These are phyloP conservation scores for Articulospora tetracladia DNA, from an alignment of 495 filamentous ascomycete species.

Conservation along the genomic window DNA sequence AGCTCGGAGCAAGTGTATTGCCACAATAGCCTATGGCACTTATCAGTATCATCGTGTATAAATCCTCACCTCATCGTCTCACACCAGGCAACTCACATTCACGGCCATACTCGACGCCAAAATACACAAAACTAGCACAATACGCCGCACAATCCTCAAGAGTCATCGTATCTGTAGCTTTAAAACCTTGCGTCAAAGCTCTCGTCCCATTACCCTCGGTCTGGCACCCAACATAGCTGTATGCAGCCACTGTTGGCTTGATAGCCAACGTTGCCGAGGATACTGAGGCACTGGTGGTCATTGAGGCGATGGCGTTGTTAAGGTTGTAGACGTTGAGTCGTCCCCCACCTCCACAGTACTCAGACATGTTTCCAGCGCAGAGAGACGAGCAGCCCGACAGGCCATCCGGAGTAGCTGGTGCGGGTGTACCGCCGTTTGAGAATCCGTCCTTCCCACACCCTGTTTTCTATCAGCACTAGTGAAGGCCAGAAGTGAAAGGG, in stretches of 20 bases:
- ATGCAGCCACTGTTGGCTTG: conserved; percentile 7
- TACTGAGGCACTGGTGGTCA: not conserved
- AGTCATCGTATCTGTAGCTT: conserved; percentile 46
- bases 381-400: conserved; percentile 4
- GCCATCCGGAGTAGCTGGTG: not conserved
- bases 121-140: conserved; percentile 43
- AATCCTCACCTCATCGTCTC: not conserved
- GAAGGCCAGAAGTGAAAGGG: not conserved
- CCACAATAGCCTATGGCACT: conserved; percentile 33
- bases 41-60: not conserved
- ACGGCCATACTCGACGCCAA: conserved; percentile 45
- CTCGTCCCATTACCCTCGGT: conserved; percentile 34
- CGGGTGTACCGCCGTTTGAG: not conserved
- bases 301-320: conserved; percentile 26
- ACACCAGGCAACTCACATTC: conserved; percentile 35
- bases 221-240: conserved; percentile 14
- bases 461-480: not conserved
- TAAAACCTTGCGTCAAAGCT: conserved; percentile 26
- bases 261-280: conserved; percentile 10
- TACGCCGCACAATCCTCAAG: conserved; percentile 42
- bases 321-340: conserved; percentile 52
- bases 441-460: not conserved
- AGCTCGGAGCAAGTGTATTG: conserved; percentile 27
- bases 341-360: conserved; percentile 36
- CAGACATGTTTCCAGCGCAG: conserved; percentile 37